Percentiles rank a stretch among this genome's conserved stretches.
Evolutionary conservation across 2,329 filamentous ascomycete species (phyloP).

Genomic region (Aureobasidium sp.): DNA sequence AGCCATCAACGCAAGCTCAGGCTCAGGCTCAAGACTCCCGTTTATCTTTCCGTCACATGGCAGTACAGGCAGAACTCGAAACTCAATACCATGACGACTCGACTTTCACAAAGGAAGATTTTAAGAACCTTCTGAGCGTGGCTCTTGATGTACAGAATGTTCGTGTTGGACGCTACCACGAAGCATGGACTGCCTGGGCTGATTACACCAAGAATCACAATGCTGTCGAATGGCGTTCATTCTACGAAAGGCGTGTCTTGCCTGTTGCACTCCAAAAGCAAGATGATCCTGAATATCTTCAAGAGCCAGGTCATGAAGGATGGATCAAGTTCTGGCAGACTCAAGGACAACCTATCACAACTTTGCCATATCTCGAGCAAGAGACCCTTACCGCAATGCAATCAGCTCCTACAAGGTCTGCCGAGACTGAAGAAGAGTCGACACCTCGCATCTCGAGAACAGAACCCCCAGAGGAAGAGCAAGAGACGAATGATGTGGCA

Average conservation of each 20-base stretch:
- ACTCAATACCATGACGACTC: neutral
- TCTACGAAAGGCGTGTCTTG: constrained; percentile 21
- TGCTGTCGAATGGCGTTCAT: constrained; percentile 21
- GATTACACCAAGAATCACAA: constrained; percentile 16
- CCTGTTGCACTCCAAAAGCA: constrained; percentile 18
- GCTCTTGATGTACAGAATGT: constrained; percentile 16
- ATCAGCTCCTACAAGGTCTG: neutral
- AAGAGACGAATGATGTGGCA: neutral
- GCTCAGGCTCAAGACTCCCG: neutral
- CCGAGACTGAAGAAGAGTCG: neutral
- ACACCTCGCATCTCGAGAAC: neutral
- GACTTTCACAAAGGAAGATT: constrained; percentile 28
- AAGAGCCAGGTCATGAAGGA: neutral
- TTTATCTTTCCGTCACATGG: neutral
- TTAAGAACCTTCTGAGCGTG: constrained; percentile 15
- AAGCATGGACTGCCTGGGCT: constrained; percentile 23
- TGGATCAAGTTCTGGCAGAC: constrained; percentile 8
- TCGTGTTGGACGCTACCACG: constrained; percentile 13
- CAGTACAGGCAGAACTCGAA: neutral
- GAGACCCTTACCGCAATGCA: neutral
- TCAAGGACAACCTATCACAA: constrained; percentile 7
- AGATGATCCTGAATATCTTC: neutral
- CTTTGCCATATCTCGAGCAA: neutral
- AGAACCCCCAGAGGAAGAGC: neutral
- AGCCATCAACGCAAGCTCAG: neutral